Base-by-base conservation (phyloP, 345 rosid species). In the Rhizophora mangle region DNA sequence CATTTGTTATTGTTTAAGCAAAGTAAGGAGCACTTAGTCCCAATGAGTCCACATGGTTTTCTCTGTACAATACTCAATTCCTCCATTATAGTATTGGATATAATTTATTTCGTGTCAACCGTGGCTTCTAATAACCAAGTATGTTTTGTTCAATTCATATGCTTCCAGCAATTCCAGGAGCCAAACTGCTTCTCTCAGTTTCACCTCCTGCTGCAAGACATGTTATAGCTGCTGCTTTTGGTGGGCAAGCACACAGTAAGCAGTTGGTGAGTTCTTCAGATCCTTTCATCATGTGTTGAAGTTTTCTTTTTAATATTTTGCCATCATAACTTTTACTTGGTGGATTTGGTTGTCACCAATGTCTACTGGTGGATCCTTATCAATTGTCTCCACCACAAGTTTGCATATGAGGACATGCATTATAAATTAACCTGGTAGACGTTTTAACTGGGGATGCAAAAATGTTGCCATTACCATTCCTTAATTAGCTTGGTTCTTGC, bases 191-290 rank as follows among this genome's bases (percentile, higher is more conserved):
- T 52, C 87, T 94, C 61, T 72, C 84, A 30, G 62, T 75, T 77
- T 75, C 85, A 76, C 87, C 86, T 60, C 84, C 89, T 65, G 79
- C 86, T 74, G 97, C 88, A 63, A 86, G 96, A 81, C 87, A 85
- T 74, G 82, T 94, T 58, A 75, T 85, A 67, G 70, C 73, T 75
- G 82, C 82, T 62, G 97, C 97, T n/a, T 94, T 94, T 76, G 85
- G 91, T 76, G 81, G 82, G 75, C 93, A 89, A 46, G 88, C 80
- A 58, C 86, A 55, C 29, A 87, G 98, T 19, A 87, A 74, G 76
- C 98, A 91, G 78, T 82, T 94, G 96, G 98, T 94, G 64, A 83
- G 93, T 78, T 43, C 34, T 21, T 71, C 36, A 6, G 34, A 30
- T 70, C 54, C 66, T 69, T 58, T 47, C 57, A 37, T 26, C 5